Conservation (phyloP, 257 asterid genomes). For the Gentiana dahurica region DNA sequence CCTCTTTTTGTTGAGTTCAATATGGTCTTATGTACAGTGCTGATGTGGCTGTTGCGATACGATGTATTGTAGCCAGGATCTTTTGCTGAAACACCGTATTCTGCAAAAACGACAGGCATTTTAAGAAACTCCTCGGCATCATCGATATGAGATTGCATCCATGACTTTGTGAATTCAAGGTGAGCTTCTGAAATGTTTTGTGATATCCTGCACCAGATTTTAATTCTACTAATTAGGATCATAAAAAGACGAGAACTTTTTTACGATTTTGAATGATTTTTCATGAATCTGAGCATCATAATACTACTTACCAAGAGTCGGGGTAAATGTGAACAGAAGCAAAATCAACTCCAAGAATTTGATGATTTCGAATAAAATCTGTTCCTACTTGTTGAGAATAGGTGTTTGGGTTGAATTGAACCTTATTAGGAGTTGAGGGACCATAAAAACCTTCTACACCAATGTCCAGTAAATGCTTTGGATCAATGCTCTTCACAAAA, state of each 20-base stretch:
- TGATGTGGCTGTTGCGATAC: constrained; percentile 44
- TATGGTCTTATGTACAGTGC: constrained; percentile 42
- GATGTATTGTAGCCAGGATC: constrained; percentile 62
- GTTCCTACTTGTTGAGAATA: constrained; percentile 87
- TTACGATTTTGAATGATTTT: neutral
- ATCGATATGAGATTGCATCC: constrained; percentile 88
- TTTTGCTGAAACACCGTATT: constrained; percentile 69
- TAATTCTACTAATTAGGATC: neutral
- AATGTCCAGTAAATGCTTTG: constrained; percentile 78
- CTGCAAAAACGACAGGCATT: constrained; percentile 80
- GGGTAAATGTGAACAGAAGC: constrained; percentile 94
- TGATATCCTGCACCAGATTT: constrained; percentile 48
- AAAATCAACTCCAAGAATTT: constrained; percentile 86
- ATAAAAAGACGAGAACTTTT: neutral
- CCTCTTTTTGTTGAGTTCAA: constrained; percentile 68
- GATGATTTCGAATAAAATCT: constrained; percentile 90
- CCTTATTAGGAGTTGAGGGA: constrained; percentile 61
- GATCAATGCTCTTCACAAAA: constrained; percentile 68
- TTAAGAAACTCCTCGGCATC: constrained; percentile 60
- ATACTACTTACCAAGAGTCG: constrained; percentile 58
- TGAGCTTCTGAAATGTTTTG: constrained; percentile 55
- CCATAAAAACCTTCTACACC: constrained; percentile 94
- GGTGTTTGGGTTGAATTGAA: constrained; percentile 64
- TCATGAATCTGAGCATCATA: neutral
- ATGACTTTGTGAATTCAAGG: constrained; percentile 61